A percentile compares a stretch with the other conserved stretches of the same genome.
These are phyloP conservation scores for Taxillus chinensis DNA, from an alignment of 164 flowering plant species.

Conservation along the genomic window DNA sequence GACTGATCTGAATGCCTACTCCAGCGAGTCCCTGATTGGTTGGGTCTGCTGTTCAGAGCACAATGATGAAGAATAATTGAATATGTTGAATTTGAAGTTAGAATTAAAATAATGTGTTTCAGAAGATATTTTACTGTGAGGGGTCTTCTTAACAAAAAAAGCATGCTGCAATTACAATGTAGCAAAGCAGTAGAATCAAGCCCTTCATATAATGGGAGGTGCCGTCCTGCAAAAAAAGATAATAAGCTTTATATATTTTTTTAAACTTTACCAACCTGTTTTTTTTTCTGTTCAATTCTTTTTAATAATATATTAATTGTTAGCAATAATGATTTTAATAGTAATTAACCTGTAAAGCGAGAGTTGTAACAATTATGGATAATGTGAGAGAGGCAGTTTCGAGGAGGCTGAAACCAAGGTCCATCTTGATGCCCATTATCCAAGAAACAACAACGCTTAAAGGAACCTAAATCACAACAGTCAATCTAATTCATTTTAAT, in stretches of 20 bases:
- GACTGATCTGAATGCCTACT: too few species aligned
- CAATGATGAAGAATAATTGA: too few species aligned
- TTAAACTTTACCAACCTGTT: too few species aligned
- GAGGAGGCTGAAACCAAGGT: slow-evolving; percentile 58
- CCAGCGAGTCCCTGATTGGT: too few species aligned
- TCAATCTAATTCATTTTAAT: not conserved
- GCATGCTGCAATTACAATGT: slow-evolving; percentile 44
- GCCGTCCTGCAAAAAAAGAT: slow-evolving; percentile 38
- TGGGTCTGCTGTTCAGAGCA: too few species aligned
- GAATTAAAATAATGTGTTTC: too few species aligned
- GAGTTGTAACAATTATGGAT: slow-evolving; percentile 49
- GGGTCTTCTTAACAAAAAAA: slow-evolving; percentile 35
- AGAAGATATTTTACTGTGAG: slow-evolving; percentile 23
- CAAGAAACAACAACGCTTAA: slow-evolving; percentile 58
- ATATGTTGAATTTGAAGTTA: too few species aligned
- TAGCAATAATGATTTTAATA: not conserved
- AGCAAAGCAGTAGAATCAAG: slow-evolving; percentile 43
- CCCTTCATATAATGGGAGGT: slow-evolving; percentile 68
- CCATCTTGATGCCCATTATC: slow-evolving; percentile 69
- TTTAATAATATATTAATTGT: not conserved
- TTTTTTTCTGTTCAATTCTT: not conserved
- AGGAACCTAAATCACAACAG: slow-evolving; percentile 48
- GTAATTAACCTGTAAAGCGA: slow-evolving; percentile 44
- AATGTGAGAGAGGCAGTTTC: slow-evolving; percentile 72
- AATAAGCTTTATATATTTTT: not conserved